Conservation (phyloP, 441 rosid genomes). For the Rhodomyrtus psidioides region DNA sequence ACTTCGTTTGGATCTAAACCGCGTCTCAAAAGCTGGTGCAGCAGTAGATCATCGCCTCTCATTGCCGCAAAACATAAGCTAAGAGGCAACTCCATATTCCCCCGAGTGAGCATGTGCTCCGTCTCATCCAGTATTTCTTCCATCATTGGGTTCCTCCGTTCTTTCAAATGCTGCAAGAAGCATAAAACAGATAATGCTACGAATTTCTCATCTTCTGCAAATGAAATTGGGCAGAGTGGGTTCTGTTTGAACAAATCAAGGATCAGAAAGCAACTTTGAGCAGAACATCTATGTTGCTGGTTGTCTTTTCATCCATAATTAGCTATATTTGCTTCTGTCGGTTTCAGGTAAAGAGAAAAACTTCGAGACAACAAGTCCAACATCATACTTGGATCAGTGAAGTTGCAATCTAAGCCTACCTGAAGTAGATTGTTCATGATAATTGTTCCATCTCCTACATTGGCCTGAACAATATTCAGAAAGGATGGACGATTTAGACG, state of each 20-base stretch:
- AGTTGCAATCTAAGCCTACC: constrained; percentile 23
- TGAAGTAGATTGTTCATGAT: constrained; percentile 91
- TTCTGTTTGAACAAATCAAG: neutral
- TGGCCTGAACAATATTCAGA: constrained; percentile 67
- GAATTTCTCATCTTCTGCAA: neutral
- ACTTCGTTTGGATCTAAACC: constrained; percentile 70
- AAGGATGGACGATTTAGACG: constrained; percentile 81
- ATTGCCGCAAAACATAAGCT: constrained; percentile 65
- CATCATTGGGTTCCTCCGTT: constrained; percentile 43
- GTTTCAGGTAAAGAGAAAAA: neutral
- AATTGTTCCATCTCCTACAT: constrained; percentile 82
- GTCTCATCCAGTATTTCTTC: constrained; percentile 45
- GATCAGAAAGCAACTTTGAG: neutral
- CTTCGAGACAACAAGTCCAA: neutral
- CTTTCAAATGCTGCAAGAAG: constrained; percentile 61
- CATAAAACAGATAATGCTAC: neutral
- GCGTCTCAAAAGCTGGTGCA: constrained; percentile 63
- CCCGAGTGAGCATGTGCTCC: constrained; percentile 66
- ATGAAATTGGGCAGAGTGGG: neutral
- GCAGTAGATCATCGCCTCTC: constrained; percentile 69
- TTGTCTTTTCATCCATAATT: neutral
- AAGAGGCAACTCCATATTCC: constrained; percentile 75
- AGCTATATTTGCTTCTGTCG: neutral
- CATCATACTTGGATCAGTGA: neutral
- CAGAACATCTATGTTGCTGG: neutral